Evolutionary conservation across 495 filamentous ascomycete genomes (phyloP).

Genomic region (Xylaria longipes): DNA sequence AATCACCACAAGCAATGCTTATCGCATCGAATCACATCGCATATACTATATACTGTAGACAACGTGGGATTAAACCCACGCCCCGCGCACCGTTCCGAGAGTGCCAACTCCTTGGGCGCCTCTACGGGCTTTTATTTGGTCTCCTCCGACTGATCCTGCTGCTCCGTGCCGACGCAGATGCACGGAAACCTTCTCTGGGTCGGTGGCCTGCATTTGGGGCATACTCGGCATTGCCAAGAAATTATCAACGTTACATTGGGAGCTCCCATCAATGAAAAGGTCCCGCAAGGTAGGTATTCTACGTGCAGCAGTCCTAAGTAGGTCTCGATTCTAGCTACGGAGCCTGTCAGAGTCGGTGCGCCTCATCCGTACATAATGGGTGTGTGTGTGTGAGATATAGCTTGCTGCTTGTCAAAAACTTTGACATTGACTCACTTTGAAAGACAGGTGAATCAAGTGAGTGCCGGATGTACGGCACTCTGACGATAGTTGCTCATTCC

Average conservation of each 20-base stretch:
- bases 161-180: slow-evolving; percentile 15
- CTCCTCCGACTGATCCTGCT: not conserved
- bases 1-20: not conserved
- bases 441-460: not conserved
- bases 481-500: not conserved
- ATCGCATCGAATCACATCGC: not conserved
- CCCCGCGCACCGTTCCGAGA: not conserved
- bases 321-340: slow-evolving; percentile 11
- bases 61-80: not conserved
- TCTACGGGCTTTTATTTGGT: slow-evolving; percentile 1
- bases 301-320: not conserved
- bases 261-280: not conserved
- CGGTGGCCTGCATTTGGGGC: slow-evolving; percentile 15
- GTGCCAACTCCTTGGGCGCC: slow-evolving; percentile 9
- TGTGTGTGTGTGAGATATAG: not conserved
- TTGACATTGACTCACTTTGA: not conserved
- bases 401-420: not conserved
- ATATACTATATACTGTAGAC: not conserved
- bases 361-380: slow-evolving; percentile 1
- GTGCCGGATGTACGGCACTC: not conserved
- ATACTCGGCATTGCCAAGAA: slow-evolving; percentile 6
- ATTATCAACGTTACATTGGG: slow-evolving; percentile 9
- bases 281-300: slow-evolving; percentile 4
- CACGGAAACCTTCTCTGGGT: slow-evolving; percentile 19
- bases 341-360: slow-evolving; percentile 10